Evolutionary conservation across 768 basidiomycete species (phyloP).

Genomic region (Hirschioporus abietinus): DNA sequence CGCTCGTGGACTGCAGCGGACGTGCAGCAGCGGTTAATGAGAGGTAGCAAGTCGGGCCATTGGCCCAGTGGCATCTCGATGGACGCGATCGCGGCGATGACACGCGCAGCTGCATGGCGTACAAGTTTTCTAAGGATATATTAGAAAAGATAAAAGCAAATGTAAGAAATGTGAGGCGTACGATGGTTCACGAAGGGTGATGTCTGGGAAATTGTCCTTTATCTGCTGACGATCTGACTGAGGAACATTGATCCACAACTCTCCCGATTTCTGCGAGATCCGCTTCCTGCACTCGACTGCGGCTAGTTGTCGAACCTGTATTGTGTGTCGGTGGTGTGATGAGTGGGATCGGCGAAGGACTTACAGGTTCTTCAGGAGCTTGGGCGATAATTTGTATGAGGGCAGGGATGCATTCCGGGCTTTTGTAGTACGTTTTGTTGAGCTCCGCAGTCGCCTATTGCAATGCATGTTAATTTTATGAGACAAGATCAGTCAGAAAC

Average conservation of each 20-base stretch:
- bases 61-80: slow-evolving; percentile 75
- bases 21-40: slow-evolving; percentile 72
- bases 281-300: slow-evolving; percentile 97
- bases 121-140: slow-evolving; percentile 65
- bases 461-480: slow-evolving; percentile 11
- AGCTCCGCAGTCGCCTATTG: slow-evolving; percentile 83
- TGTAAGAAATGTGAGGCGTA: slow-evolving; percentile 31
- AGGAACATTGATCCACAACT: slow-evolving; percentile 72
- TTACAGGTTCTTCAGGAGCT: slow-evolving; percentile 76
- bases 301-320: slow-evolving; percentile 90
- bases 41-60: slow-evolving; percentile 87
- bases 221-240: slow-evolving; percentile 72
- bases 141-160: slow-evolving; percentile 12
- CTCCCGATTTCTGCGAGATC: slow-evolving; percentile 70
- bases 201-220: slow-evolving; percentile 75
- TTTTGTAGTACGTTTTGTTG: slow-evolving; percentile 91
- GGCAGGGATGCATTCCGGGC: slow-evolving; percentile 84
- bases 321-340: neutral
- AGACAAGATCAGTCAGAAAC: slow-evolving; percentile 12
- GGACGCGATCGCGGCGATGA: slow-evolving; percentile 87
- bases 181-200: slow-evolving; percentile 76
- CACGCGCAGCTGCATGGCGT: slow-evolving; percentile 87
- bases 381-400: slow-evolving; percentile 82
- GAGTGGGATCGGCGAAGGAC: slow-evolving; percentile 2
- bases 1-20: slow-evolving; percentile 69